A percentile compares a stretch with the other conserved stretches of the same genome.
Conservation (phyloP, 2,329 filamentous ascomycete genomes). For the Penicillium corylophilum region DNA sequence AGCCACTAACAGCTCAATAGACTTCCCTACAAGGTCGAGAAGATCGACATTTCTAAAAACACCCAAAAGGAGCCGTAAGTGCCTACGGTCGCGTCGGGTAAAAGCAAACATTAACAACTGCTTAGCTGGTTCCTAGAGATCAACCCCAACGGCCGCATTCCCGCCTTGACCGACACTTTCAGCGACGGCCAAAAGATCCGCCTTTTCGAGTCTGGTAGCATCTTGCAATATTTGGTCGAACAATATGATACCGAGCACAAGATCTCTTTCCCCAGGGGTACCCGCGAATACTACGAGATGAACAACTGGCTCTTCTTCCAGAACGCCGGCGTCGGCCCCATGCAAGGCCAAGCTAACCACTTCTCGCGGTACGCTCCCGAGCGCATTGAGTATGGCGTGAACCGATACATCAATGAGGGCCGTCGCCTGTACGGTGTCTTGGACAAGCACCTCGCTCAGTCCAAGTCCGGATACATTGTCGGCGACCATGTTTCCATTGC, state of each 20-base stretch:
- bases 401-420: conserved; percentile 80
- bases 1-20: conserved; percentile 26
- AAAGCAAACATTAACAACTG: conserved; percentile 7
- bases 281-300: conserved; percentile 73
- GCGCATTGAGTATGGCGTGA: conserved; percentile 77
- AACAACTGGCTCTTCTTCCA: conserved; percentile 79
- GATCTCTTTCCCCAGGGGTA: conserved; percentile 72
- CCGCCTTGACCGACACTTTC: conserved; percentile 78
- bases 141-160: conserved; percentile 91
- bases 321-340: conserved; percentile 77
- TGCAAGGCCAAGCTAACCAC: conserved; percentile 84
- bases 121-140: conserved; percentile 78
- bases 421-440: conserved; percentile 77
- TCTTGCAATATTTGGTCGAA: conserved; percentile 80
- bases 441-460: conserved; percentile 64
- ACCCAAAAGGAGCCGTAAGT: conserved; percentile 68
- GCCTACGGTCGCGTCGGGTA: neutral
- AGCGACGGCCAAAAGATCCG: conserved; percentile 69
- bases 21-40: conserved; percentile 73
- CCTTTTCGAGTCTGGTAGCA: conserved; percentile 80
- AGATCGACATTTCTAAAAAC: conserved; percentile 71
- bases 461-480: conserved; percentile 53
- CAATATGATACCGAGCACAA: conserved; percentile 80
- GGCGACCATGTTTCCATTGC: conserved; percentile 54
- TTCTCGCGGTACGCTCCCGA: conserved; percentile 80